These are phyloP conservation scores for Candida patagonica DNA, from an alignment of 805 yeast genomes.

Conservation along the genomic window DNA sequence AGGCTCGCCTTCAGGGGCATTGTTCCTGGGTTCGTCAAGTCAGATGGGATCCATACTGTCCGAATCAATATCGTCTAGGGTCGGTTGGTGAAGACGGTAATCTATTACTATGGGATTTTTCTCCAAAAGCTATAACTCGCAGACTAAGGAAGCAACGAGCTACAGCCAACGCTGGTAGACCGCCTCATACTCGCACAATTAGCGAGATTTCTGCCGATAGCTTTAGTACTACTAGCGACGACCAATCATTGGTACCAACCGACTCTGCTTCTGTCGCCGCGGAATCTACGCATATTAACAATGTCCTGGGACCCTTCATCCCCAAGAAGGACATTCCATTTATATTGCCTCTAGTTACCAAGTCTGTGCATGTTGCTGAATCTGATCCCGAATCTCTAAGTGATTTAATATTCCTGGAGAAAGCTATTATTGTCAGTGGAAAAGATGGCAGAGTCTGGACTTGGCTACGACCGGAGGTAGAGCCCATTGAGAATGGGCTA, in stretches of 20 bases:
- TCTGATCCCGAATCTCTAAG: conserved; percentile 22
- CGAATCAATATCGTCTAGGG: conserved; percentile 39
- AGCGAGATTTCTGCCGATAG: background rate
- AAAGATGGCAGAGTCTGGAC: conserved; percentile 28
- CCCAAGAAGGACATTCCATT: conserved; percentile 19
- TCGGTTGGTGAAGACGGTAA: conserved; percentile 50
- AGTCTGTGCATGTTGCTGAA: conserved; percentile 19
- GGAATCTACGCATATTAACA: background rate
- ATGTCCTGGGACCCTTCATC: conserved; percentile 20
- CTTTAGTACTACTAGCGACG: background rate
- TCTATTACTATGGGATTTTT: conserved; percentile 45
- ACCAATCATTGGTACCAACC: background rate
- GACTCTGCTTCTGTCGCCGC: background rate
- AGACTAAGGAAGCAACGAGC: conserved; percentile 4
- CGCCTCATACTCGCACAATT: background rate
- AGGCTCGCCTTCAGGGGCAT: conserved; percentile 41
- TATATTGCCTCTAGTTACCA: conserved; percentile 22
- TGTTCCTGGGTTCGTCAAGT: conserved; percentile 43
- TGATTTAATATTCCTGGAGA: conserved; percentile 20
- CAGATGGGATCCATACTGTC: conserved; percentile 34
- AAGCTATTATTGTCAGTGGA: conserved; percentile 19
- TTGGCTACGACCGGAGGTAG: conserved; percentile 22
- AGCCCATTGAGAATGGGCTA: too few species aligned
- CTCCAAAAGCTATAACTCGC: conserved; percentile 33
- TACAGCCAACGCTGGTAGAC: background rate